These are phyloP conservation scores for Coemansia sp. DNA, from an alignment of 192 early-diverging fungal species.

Conservation along the genomic window DNA sequence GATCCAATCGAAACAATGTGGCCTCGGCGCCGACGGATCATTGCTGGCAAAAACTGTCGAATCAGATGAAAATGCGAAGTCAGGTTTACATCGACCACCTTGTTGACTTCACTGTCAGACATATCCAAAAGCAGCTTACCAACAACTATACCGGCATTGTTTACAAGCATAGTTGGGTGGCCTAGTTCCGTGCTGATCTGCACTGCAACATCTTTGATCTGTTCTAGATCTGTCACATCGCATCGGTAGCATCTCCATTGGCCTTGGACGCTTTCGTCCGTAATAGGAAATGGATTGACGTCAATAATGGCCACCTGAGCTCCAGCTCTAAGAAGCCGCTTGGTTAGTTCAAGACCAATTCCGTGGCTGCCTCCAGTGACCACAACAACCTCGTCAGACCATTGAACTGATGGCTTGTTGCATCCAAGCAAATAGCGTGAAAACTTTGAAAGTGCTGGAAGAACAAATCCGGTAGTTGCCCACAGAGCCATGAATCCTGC, in stretches of 20 bases:
- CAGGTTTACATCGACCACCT: constrained; percentile 68
- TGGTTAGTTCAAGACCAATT: constrained; percentile 33
- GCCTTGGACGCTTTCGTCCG: constrained; percentile 12
- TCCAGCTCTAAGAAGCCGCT: constrained; percentile 32
- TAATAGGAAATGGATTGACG: constrained; percentile 28
- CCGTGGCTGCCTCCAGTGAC: constrained; percentile 51
- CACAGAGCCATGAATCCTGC: constrained; percentile 30
- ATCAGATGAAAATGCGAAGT: constrained; percentile 73
- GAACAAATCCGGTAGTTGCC: constrained; percentile 26
- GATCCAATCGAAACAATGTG: constrained; percentile 67
- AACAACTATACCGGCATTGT: constrained; percentile 77
- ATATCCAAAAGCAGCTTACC: constrained; percentile 65
- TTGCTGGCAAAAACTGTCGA: constrained; percentile 72
- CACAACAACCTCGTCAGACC: constrained; percentile 38
- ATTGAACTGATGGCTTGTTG: constrained; percentile 16
- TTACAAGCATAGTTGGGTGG: constrained; percentile 75
- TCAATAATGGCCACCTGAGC: constrained; percentile 45
- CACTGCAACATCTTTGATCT: constrained; percentile 28
- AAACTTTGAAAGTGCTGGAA: constrained; percentile 23
- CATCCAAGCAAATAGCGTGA: constrained; percentile 9
- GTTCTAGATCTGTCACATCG: constrained; percentile 32
- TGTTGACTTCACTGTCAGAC: constrained; percentile 61
- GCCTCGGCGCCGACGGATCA: constrained; percentile 71
- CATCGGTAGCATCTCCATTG: constrained; percentile 40
- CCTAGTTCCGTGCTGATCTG: constrained; percentile 56